Evolutionary conservation across 73 alveolate genomes (phyloP).

Genomic region (Durusdinium trenchii): DNA sequence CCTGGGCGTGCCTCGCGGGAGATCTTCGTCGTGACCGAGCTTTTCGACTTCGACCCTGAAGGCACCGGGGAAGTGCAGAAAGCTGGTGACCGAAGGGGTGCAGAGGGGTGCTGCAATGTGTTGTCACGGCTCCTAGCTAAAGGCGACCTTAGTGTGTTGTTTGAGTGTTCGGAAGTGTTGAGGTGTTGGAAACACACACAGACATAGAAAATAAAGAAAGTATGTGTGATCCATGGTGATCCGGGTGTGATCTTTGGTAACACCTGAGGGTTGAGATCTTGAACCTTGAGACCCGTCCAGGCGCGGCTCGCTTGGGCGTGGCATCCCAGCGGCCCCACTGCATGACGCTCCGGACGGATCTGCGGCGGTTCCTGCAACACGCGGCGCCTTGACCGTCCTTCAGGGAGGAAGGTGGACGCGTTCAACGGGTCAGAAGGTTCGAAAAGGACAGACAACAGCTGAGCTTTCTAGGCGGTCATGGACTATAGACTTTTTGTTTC

Average conservation of each 20-base stretch:
- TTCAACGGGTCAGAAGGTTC: background rate
- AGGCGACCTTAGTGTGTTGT: too few relatives aligned
- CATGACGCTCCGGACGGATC: constrained; percentile 61
- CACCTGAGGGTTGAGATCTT: background rate
- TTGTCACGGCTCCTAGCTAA: too few relatives aligned
- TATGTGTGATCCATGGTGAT: background rate
- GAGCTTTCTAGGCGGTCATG: too few relatives aligned
- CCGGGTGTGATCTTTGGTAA: background rate
- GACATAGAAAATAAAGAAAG: background rate
- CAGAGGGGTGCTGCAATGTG: background rate
- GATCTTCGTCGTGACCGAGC: constrained; percentile 86
- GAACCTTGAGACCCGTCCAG: constrained; percentile 6
- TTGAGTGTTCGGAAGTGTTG: too few relatives aligned
- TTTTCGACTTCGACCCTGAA: constrained; percentile 49
- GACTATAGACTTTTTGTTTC: too few relatives aligned
- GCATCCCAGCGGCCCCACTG: constrained; percentile 88
- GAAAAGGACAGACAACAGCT: background rate
- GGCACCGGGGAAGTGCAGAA: too few relatives aligned
- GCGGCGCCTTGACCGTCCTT: constrained; percentile 25
- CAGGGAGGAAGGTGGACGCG: background rate
- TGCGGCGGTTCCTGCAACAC: constrained; percentile 35
- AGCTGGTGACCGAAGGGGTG: too few relatives aligned
- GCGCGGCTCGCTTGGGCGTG: constrained; percentile 30
- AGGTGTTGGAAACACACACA: too few relatives aligned
- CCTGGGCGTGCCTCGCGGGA: constrained; percentile 54